Conservation (phyloP, 2,329 filamentous ascomycete species). For the Colletotrichum plurivorum region DNA sequence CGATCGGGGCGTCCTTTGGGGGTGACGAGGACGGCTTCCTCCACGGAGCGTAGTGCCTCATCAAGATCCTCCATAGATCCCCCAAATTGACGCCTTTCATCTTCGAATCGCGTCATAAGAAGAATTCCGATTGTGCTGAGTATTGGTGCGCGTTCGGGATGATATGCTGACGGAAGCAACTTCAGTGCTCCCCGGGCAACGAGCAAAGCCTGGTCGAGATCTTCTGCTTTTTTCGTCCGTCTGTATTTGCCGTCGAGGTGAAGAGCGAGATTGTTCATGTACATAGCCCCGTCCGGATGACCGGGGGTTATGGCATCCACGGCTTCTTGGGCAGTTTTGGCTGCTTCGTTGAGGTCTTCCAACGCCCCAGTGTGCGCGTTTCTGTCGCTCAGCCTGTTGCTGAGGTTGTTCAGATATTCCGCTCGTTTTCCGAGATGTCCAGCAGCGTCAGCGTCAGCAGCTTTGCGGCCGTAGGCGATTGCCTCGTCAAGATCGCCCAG, state of each 20-base stretch:
- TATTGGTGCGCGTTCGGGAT: background rate
- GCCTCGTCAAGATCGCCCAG: background rate
- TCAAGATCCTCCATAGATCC: background rate
- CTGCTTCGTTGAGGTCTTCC: background rate
- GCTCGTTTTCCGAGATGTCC: background rate
- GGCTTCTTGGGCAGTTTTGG: background rate
- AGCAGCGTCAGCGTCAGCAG: rapidly evolving
- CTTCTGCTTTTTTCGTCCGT: background rate
- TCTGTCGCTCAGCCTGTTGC: background rate
- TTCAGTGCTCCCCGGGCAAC: background rate
- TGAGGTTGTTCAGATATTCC: background rate
- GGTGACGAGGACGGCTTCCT: background rate
- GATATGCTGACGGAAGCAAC: background rate
- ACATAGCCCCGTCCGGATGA: background rate
- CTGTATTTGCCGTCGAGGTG: background rate
- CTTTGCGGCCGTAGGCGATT: background rate
- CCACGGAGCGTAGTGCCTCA: background rate
- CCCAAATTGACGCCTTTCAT: background rate
- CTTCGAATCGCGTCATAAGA: background rate
- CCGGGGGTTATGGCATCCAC: background rate
- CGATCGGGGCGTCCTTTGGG: constrained; percentile 13
- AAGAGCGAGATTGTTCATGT: background rate
- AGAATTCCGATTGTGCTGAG: background rate
- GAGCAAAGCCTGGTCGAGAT: background rate
- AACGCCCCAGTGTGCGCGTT: background rate